Percentiles rank a stretch among this genome's conserved stretches.
Evolutionary conservation across 768 basidiomycete genomes (phyloP).

Genomic region (Termitomyces titanicus): DNA sequence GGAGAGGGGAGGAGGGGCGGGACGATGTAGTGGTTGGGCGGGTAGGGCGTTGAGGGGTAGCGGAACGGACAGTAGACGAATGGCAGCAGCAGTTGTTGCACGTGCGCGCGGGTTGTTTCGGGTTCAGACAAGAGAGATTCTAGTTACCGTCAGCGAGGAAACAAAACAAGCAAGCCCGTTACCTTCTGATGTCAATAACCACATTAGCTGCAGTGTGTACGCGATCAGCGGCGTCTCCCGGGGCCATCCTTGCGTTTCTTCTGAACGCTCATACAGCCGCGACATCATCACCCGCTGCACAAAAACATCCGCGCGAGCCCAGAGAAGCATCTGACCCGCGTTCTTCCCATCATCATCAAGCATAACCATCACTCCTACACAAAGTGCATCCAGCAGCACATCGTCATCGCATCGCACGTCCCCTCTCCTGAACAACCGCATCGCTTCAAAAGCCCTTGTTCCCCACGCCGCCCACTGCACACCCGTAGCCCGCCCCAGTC

Average conservation of each 20-base stretch:
- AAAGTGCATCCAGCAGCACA: not conserved
- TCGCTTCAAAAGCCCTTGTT: slow-evolving; percentile 2
- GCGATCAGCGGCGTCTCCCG: slow-evolving; percentile 41
- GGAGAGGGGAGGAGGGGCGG: slow-evolving; percentile 28
- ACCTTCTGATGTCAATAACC: slow-evolving; percentile 47
- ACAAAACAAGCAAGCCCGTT: not conserved
- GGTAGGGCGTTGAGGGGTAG: slow-evolving; percentile 52
- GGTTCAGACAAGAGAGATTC: slow-evolving; percentile 27
- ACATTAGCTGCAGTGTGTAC: slow-evolving; percentile 51
- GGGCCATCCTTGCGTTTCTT: slow-evolving; percentile 42
- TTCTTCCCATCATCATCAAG: slow-evolving; percentile 58
- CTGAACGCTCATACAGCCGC: slow-evolving; percentile 34
- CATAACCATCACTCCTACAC: slow-evolving; percentile 20
- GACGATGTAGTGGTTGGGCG: slow-evolving; percentile 57
- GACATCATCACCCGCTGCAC: slow-evolving; percentile 35
- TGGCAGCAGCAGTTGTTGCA: slow-evolving; percentile 35
- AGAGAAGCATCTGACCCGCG: slow-evolving; percentile 36
- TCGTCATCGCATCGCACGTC: not conserved
- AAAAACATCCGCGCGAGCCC: slow-evolving; percentile 38
- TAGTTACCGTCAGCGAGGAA: slow-evolving; percentile 4
- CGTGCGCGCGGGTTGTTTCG: slow-evolving; percentile 20
- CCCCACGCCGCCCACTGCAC: slow-evolving; percentile 15
- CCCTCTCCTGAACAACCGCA: not conserved
- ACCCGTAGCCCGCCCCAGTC: slow-evolving; percentile 36
- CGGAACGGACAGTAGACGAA: slow-evolving; percentile 49